These are phyloP conservation scores for Macrophomina pseudophaseolina DNA, from an alignment of 2,329 filamentous ascomycete genomes.

Conservation along the genomic window DNA sequence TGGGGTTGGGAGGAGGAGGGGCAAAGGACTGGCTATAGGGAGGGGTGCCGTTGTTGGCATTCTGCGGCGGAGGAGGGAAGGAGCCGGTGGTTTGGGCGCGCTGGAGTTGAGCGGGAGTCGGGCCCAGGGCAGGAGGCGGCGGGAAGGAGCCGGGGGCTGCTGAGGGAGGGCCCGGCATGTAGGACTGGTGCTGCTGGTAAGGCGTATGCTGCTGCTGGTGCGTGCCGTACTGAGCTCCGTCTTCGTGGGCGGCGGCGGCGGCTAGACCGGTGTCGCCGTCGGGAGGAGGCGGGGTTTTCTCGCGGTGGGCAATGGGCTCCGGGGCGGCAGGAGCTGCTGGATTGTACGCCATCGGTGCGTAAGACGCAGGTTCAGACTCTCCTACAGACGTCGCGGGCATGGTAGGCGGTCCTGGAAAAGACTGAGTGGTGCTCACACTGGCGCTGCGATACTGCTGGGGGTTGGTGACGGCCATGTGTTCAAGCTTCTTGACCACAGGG, in stretches of 20 bases:
- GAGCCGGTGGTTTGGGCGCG: slow-evolving; percentile 42
- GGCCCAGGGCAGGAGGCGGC: slow-evolving; percentile 30
- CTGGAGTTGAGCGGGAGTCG: slow-evolving; percentile 36
- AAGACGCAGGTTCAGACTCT: slow-evolving; percentile 50
- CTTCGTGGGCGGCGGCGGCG: slow-evolving; percentile 46
- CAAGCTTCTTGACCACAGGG: slow-evolving; percentile 74
- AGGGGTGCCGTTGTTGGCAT: slow-evolving; percentile 27
- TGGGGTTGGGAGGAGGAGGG: slow-evolving; percentile 39
- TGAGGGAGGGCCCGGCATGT: slow-evolving; percentile 50
- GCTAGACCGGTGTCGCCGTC: slow-evolving; percentile 61
- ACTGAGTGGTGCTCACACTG: slow-evolving; percentile 45
- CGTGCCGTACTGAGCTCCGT: slow-evolving; percentile 38
- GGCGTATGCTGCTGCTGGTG: slow-evolving; percentile 33
- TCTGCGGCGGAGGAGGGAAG: slow-evolving; percentile 36
- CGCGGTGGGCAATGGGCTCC: slow-evolving; percentile 72
- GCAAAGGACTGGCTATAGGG: slow-evolving; percentile 42
- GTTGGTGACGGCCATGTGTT: slow-evolving; percentile 71
- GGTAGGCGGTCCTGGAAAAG: slow-evolving; percentile 46
- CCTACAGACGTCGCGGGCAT: slow-evolving; percentile 30
- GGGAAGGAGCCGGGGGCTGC: slow-evolving; percentile 39
- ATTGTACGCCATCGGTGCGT: slow-evolving; percentile 75
- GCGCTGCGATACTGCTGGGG: slow-evolving; percentile 44
- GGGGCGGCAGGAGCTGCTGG: slow-evolving; percentile 78
- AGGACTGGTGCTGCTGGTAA: slow-evolving; percentile 42
- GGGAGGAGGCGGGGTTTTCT: slow-evolving; percentile 78